Percentiles rank a stretch among this genome's conserved stretches.
Evolutionary conservation across 129 eudicot species (phyloP).

Genomic region (Arctium lappa): DNA sequence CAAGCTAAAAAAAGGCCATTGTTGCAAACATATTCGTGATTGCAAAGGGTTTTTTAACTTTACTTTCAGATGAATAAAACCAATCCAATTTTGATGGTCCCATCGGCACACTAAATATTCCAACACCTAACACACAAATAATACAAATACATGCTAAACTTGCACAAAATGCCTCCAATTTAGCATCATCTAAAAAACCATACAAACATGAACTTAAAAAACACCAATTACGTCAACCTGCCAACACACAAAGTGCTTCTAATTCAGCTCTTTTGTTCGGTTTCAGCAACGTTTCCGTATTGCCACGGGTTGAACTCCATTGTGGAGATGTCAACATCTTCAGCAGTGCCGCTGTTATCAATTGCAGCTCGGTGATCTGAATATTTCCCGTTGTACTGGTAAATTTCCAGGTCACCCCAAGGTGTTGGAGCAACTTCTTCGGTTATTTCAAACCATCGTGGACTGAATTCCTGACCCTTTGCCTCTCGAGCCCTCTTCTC

Average conservation of each 20-base stretch:
- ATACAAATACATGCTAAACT: neutral
- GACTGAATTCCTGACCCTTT: constrained; percentile 45
- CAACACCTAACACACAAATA: neutral
- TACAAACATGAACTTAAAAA: neutral
- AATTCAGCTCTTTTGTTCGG: neutral
- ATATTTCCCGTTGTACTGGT: constrained; percentile 58
- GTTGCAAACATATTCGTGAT: neutral
- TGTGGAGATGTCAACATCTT: constrained; percentile 34
- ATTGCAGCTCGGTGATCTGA: constrained; percentile 43
- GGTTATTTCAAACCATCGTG: constrained; percentile 62
- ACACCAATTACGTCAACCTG: neutral
- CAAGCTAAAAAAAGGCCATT: neutral
- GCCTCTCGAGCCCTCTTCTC: constrained; percentile 66
- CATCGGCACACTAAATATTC: neutral
- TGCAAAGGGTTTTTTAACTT: neutral
- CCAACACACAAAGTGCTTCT: neutral
- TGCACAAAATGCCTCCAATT: neutral
- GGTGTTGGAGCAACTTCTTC: constrained; percentile 56
- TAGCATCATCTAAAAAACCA: neutral
- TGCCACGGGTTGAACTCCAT: constrained; percentile 71
- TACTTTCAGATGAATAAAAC: neutral
- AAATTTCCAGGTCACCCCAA: constrained; percentile 76
- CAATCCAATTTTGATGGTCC: neutral
- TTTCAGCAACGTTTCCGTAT: constrained; percentile 35
- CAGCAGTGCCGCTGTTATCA: constrained; percentile 34